Base-by-base conservation (phyloP, 2,329 filamentous ascomycete genomes). In the Claviceps spartinae region DNA sequence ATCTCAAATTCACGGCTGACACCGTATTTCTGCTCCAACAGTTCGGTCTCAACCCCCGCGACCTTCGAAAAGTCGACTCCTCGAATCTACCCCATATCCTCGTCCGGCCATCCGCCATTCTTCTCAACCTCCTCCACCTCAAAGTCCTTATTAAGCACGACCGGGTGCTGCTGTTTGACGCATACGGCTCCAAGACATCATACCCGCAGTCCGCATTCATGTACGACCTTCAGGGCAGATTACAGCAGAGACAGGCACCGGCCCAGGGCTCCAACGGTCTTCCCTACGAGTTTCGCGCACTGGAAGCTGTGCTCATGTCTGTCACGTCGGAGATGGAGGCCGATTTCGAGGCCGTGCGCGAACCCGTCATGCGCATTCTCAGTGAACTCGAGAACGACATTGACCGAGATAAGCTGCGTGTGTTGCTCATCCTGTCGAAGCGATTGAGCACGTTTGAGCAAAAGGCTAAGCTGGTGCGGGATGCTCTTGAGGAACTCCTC, bases 191-290 rank as follows among this genome's bases (percentile, higher is more conserved):
- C 42, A 90, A 88, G 54, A 88, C 94, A 59, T 94, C 89, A 0
- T 95, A 96, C 62, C 89, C 91, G 36, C 93, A 97, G 66, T 95
- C 89, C 4, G 81, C 93, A 14, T 98, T 98, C 71, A 95, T 98
- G 81, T 96, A 97, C 69, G 93, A 97, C 63, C 72, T 98, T 20
- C 89, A 97, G 66, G 88, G 88, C 13, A 95, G 95, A 65, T 74
- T 98, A 45, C 84, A 88, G 56, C 88, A 95, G 63, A 91, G 89
- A 65, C 88, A 95, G 63, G 91, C 89, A 65, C 59, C 64, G 14
- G 47, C 57, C 2, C 72, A 76, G 1, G 69, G 72, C n/a, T 76
- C 79, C 16, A 78, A 76, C 38, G 78, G 80, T 2, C 75, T 98
- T 5, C 88, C 93, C 0, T 98, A 98, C 67, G 93, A 98, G 67